Evolutionary conservation across 78 protist species (phyloP).

Genomic region (Isochrysis galbana): DNA sequence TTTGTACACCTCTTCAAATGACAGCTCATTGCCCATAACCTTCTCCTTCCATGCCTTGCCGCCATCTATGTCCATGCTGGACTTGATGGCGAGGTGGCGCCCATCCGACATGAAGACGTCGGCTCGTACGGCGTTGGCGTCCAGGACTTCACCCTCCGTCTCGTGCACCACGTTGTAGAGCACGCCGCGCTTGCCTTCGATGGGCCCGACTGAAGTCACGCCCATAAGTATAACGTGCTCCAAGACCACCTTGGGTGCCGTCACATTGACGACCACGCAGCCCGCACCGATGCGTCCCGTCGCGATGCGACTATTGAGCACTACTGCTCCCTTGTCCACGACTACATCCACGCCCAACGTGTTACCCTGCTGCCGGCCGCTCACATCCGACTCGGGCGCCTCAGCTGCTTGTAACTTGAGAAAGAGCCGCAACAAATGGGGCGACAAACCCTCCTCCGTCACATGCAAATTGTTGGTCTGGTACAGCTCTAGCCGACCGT

Average conservation of each 20-base stretch:
- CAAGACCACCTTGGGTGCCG: conserved; percentile 23
- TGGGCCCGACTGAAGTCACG: neutral
- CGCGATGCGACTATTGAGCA: neutral
- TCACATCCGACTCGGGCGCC: neutral
- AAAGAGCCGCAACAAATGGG: conserved; percentile 24
- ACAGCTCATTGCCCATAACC: neutral
- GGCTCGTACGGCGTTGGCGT: conserved; percentile 13
- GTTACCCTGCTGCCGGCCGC: neutral
- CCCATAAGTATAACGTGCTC: neutral
- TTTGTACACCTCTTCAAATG: conserved; percentile 19
- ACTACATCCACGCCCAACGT: neutral
- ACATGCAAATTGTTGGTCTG: neutral
- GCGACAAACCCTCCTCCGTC: neutral
- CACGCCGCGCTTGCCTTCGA: neutral
- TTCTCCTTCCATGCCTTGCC: conserved; percentile 31
- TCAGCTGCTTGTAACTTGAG: neutral
- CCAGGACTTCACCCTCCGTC: neutral
- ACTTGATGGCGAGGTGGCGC: neutral
- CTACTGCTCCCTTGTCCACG: neutral
- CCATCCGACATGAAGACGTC: neutral
- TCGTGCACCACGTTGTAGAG: conserved; percentile 52
- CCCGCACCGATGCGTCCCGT: neutral
- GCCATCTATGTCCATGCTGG: neutral
- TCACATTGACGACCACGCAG: conserved; percentile 41
- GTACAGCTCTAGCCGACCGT: conserved; percentile 43